Evolutionary conservation across 139 green algal species (phyloP).

Genomic region (Penium margaritaceum): DNA sequence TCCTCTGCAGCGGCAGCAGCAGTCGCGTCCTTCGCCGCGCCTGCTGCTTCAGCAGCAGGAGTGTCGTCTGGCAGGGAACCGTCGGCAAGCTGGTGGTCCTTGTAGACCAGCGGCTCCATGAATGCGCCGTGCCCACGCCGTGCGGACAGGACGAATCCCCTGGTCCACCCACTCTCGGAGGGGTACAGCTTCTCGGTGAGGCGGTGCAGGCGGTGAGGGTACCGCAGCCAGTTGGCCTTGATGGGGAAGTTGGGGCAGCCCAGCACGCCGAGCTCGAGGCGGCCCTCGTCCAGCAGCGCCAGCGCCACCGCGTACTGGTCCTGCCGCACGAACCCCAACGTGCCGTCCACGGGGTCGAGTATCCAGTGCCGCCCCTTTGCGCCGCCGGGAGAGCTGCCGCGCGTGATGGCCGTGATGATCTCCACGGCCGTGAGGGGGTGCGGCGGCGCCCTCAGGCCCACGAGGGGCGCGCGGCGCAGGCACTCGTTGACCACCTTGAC

Average conservation of each 20-base stretch:
- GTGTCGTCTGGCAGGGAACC: no score
- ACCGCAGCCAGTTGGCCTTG: constrained; percentile 26
- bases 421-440: constrained; percentile 19
- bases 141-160: neutral
- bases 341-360: constrained; percentile 54
- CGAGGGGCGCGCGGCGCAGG: constrained; percentile 20
- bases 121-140: constrained; percentile 7
- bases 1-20: no score
- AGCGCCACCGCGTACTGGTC: constrained; percentile 54
- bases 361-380: constrained; percentile 48
- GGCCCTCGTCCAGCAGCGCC: constrained; percentile 49
- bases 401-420: constrained; percentile 45
- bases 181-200: constrained; percentile 27
- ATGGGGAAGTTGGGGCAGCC: constrained; percentile 55
- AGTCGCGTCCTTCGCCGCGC: no score
- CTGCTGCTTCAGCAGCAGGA: no score
- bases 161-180: neutral
- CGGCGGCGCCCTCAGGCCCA: constrained; percentile 7
- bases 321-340: constrained; percentile 50
- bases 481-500: constrained; percentile 75
- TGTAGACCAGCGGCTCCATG: constrained; percentile 44
- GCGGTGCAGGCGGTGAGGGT: constrained; percentile 39
- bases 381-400: constrained; percentile 36
- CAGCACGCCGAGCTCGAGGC: constrained; percentile 49
- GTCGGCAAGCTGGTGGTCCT: no score